Conservation (phyloP, 345 rosid species). For the Cardiospermum halicacabum region DNA sequence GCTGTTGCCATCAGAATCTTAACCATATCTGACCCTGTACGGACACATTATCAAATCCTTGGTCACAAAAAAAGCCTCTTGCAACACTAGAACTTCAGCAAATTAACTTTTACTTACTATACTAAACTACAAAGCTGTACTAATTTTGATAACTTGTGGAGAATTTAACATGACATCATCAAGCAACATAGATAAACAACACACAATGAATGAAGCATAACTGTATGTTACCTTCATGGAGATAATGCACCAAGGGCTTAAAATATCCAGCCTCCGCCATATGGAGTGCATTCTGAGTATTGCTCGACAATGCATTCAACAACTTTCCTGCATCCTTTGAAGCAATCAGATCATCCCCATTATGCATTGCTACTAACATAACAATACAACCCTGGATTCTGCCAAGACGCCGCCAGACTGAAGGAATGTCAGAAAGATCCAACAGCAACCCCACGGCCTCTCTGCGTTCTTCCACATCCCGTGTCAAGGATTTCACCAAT, state of each 20-base stretch:
- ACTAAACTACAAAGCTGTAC: too few relatives aligned
- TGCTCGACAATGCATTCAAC: constrained; percentile 52
- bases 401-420: constrained; percentile 51
- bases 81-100: not conserved
- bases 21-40: constrained; percentile 67
- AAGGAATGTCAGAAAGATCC: constrained; percentile 44
- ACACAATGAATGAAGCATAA: constrained; percentile 2
- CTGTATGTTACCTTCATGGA: constrained; percentile 46
- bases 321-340: constrained; percentile 49
- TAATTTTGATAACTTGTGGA: not conserved
- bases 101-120: too few relatives aligned
- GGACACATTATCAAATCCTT: not conserved
- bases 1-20: constrained; percentile 82
- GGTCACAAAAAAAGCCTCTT: not conserved
- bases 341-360: constrained; percentile 46
- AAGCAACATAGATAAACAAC: not conserved
- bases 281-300: constrained; percentile 66
- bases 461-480: constrained; percentile 48
- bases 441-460: constrained; percentile 61
- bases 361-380: constrained; percentile 51
- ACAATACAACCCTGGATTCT: constrained; percentile 68
- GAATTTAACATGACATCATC: not conserved
- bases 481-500: constrained; percentile 57
- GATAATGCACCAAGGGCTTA: constrained; percentile 54
- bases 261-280: constrained; percentile 82